Evolutionary conservation across 208 protist genomes (phyloP).

Genomic region (Acanthamoeba lenticulata): DNA sequence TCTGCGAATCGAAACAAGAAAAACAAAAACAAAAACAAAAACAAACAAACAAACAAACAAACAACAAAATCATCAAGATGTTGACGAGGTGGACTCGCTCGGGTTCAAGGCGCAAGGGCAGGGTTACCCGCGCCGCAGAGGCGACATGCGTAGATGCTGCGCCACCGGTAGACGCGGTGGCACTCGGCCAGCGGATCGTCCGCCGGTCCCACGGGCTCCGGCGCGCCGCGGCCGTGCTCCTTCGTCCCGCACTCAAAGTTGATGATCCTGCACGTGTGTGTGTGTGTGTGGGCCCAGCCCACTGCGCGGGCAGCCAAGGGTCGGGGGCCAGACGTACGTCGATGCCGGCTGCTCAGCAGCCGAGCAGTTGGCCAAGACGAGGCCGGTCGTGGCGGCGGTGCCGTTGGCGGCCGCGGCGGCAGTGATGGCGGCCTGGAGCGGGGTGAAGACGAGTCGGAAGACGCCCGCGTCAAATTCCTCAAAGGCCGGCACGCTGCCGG

Average conservation of each 20-base stretch:
- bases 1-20: no score
- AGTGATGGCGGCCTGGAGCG: neutral
- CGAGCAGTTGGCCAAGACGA: no score
- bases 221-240: neutral
- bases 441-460: slow-evolving; percentile 13
- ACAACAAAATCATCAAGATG: neutral
- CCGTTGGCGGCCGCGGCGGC: neutral
- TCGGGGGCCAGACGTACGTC: neutral
- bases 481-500: slow-evolving; percentile 14
- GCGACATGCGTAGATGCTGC: slow-evolving; percentile 45
- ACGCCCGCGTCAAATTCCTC: neutral
- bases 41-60: neutral
- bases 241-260: slow-evolving; percentile 1
- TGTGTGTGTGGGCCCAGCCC: neutral
- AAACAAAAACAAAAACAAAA: no score
- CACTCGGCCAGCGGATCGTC: slow-evolving; percentile 3
- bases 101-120: no score
- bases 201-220: neutral
- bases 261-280: neutral
- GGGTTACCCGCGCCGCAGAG: slow-evolving; percentile 18
- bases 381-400: neutral
- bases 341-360: neutral
- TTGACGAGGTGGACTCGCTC: no score
- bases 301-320: neutral
- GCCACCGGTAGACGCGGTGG: slow-evolving; percentile 39